These are phyloP conservation scores for Casuarina equisetifolia DNA, from an alignment of 306 rosid species.

Conservation along the genomic window DNA sequence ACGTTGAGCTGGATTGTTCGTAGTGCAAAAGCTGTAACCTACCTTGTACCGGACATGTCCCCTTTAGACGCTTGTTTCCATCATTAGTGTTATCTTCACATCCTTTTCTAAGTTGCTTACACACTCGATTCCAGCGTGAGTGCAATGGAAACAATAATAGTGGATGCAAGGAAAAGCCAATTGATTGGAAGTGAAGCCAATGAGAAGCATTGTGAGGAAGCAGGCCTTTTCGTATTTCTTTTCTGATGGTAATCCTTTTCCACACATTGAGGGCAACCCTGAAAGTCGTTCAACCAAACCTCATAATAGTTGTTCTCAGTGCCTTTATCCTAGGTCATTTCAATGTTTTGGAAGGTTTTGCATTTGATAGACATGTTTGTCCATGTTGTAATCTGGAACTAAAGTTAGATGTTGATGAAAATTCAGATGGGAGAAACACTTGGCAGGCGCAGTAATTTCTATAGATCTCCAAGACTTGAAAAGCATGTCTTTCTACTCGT, in stretches of 20 bases:
- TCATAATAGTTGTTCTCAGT: no score
- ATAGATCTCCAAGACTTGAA: no score
- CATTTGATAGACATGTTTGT: no score
- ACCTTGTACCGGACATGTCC: neutral
- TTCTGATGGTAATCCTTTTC: no score
- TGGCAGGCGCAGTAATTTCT: no score
- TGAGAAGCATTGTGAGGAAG: neutral
- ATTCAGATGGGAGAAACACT: no score
- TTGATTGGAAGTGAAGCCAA: slow-evolving; percentile 6
- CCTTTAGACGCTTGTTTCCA: neutral
- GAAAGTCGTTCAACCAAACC: no score
- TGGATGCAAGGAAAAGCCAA: neutral
- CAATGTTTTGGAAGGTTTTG: no score
- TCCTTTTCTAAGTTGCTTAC: neutral
- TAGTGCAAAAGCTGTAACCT: neutral
- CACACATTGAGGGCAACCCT: neutral
- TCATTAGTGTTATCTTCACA: neutral
- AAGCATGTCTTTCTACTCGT: no score
- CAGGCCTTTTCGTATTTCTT: neutral
- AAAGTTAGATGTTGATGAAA: no score
- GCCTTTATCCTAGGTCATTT: no score
- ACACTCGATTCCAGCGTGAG: neutral
- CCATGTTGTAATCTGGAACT: no score
- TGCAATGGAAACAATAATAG: neutral
- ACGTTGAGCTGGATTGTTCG: neutral